Conservation (phyloP, 1,284 basidiomycete species). For the Mycocalia duriaeana region DNA sequence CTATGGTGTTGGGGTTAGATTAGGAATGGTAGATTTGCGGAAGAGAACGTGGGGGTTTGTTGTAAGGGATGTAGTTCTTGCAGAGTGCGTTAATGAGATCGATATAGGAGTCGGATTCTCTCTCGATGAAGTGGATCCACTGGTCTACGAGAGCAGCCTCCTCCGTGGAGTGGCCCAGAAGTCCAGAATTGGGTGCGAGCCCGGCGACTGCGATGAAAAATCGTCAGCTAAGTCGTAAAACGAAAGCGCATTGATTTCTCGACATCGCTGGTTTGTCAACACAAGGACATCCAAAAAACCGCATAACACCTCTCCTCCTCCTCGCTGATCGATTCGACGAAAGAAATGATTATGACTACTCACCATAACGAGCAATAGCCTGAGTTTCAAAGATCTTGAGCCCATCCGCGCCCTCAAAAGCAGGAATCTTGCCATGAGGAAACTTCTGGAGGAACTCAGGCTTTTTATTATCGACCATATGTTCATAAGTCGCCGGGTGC, state of each 20-base stretch:
- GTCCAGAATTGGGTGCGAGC: constrained; percentile 39
- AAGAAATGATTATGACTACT: constrained; percentile 36
- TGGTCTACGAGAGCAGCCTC: constrained; percentile 44
- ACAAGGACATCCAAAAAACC: too few species aligned
- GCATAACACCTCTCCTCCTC: too few species aligned
- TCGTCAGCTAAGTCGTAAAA: too few species aligned
- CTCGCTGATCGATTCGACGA: too few species aligned
- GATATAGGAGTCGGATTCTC: constrained; percentile 31
- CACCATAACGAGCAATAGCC: constrained; percentile 87
- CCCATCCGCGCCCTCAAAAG: constrained; percentile 75
- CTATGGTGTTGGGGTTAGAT: constrained; percentile 29
- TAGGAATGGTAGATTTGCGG: constrained; percentile 2
- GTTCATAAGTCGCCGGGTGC: constrained; percentile 50
- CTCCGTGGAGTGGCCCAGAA: constrained; percentile 33
- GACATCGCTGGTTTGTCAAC: too few species aligned
- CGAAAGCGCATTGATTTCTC: constrained; percentile 5
- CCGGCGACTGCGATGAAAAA: constrained; percentile 52
- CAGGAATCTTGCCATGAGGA: constrained; percentile 82
- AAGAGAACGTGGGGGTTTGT: constrained; percentile 38
- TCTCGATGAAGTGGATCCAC: constrained; percentile 40
- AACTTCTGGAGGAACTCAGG: constrained; percentile 78
- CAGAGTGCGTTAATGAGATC: constrained; percentile 38
- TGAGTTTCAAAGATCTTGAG: constrained; percentile 75
- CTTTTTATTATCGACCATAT: constrained; percentile 73
- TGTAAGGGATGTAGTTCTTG: constrained; percentile 43